phyloP scores from a whole-genome alignment of 148 eudicot genomes.

The Amaranthus palmeri region DNA sequence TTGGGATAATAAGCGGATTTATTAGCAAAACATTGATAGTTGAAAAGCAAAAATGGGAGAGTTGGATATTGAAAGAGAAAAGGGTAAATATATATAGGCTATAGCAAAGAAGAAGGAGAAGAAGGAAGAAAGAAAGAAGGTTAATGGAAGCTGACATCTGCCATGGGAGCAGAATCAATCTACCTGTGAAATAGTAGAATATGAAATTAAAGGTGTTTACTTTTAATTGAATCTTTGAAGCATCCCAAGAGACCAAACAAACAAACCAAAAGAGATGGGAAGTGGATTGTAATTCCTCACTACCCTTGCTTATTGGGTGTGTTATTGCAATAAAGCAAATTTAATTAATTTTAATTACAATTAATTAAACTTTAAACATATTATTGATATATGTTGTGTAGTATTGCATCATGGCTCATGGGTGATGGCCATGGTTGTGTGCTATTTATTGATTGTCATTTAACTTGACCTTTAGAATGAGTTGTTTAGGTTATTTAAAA shows the following conservation, averaged over 20 bases:
- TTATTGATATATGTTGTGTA: background rate
- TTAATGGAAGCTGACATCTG: constrained; percentile 35
- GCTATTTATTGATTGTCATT: no score
- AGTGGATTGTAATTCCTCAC: constrained; percentile 18
- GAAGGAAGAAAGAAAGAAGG: constrained; percentile 10
- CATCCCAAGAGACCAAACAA: constrained; percentile 22
- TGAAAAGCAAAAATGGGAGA: background rate
- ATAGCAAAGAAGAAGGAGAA: background rate
- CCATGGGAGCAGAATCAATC: constrained; percentile 31
- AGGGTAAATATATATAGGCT: constrained; percentile 5
- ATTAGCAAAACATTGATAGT: constrained; percentile 3
- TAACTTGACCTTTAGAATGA: no score
- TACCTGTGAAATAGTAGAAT: constrained; percentile 10
- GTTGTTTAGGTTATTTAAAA: no score
- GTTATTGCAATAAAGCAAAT: constrained; percentile 8
- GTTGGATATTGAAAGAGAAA: constrained; percentile 3
- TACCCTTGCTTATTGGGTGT: background rate
- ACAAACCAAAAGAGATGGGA: constrained; percentile 16
- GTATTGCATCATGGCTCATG: no score
- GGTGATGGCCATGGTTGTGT: no score
- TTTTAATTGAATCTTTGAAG: constrained; percentile 32
- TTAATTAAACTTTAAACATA: background rate
- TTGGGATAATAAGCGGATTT: background rate
- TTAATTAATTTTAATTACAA: no score
- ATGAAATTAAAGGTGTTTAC: background rate